Conservation (phyloP, 495 filamentous ascomycete genomes). For the Lasiosphaeriaceae sp. region DNA sequence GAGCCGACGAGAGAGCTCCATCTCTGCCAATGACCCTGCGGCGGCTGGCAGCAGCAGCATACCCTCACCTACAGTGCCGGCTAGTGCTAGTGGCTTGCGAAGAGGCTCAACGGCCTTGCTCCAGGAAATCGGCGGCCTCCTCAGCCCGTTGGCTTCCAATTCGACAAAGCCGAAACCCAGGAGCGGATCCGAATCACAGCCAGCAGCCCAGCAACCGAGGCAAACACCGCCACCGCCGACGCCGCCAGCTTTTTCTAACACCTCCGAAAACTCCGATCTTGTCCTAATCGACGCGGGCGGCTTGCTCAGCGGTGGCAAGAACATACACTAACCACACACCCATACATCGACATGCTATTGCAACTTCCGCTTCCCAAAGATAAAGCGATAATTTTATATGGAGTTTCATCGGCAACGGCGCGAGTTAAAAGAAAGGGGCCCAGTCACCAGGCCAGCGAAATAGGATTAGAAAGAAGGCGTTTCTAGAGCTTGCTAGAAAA, state of each 20-base stretch:
- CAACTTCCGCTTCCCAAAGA: too few relatives aligned
- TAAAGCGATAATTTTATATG: too few relatives aligned
- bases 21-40: conserved; percentile 27
- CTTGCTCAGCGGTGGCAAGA: conserved; percentile 30
- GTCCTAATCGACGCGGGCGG: conserved; percentile 56
- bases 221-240: conserved; percentile 1
- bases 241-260: neutral
- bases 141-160: conserved; percentile 30
- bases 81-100: conserved; percentile 32
- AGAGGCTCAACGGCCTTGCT: conserved; percentile 51
- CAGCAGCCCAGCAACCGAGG: conserved; percentile 31
- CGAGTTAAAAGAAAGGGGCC: too few relatives aligned
- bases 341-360: neutral
- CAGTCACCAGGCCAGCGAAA: too few relatives aligned
- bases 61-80: conserved; percentile 32
- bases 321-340: neutral
- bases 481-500: too few relatives aligned
- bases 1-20: conserved; percentile 31
- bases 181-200: conserved; percentile 28
- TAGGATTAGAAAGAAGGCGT: too few relatives aligned
- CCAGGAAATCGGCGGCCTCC: conserved; percentile 56
- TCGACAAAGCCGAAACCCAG: conserved; percentile 16
- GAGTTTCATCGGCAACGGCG: too few relatives aligned
- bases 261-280: conserved; percentile 16
- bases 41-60: conserved; percentile 20